Evolutionary conservation across 768 basidiomycete genomes (phyloP).

Genomic region (Glaciozyma martinii): DNA sequence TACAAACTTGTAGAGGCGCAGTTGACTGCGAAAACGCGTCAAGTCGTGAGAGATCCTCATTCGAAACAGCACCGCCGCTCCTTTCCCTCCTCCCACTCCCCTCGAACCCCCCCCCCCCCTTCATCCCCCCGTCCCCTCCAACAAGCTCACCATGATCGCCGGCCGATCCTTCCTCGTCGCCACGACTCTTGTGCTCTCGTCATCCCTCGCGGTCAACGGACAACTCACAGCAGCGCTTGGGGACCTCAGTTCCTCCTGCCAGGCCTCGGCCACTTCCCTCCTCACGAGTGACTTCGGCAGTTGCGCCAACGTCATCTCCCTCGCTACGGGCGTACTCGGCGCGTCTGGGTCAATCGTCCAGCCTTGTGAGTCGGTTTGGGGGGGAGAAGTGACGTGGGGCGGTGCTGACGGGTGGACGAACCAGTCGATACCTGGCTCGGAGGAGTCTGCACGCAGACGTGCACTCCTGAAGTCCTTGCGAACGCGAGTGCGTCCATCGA

Average conservation of each 20-base stretch:
- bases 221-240: background rate
- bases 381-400: no score
- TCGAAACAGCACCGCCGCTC: no score
- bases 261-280: background rate
- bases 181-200: no score
- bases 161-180: no score
- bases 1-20: no score
- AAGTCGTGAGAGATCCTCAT: no score
- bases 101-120: no score
- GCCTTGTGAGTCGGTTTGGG: background rate
- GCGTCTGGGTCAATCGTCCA: background rate
- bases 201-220: background rate
- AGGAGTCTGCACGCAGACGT: background rate
- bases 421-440: conserved; percentile 3
- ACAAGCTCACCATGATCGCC: no score
- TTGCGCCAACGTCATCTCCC: background rate
- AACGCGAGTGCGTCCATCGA: background rate
- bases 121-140: no score
- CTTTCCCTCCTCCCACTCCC: no score
- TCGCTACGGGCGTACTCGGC: background rate
- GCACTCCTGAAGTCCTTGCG: background rate
- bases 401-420: background rate
- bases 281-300: background rate
- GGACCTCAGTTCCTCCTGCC: background rate
- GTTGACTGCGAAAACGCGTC: no score